Evolutionary conservation across 1,284 basidiomycete genomes (phyloP).

Genomic region (Cryptococcus amylolentus): DNA sequence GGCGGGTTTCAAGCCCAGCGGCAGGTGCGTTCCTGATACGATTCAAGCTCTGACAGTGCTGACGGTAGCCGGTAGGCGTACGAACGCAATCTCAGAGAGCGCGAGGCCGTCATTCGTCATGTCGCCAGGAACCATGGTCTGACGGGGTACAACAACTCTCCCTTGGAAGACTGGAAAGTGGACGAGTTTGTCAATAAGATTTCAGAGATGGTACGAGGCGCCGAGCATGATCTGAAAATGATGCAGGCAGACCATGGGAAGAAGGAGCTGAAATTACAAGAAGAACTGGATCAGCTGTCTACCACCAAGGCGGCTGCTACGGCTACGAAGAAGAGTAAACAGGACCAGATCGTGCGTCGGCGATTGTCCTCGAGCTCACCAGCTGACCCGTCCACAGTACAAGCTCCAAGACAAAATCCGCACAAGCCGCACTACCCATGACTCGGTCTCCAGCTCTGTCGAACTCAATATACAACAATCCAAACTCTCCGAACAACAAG

Average conservation of each 20-base stretch:
- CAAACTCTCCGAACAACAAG: slow-evolving; percentile 67
- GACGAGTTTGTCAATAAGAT: slow-evolving; percentile 39
- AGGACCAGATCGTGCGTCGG: slow-evolving; percentile 61
- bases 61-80: slow-evolving; percentile 59
- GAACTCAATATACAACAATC: slow-evolving; percentile 60
- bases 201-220: slow-evolving; percentile 34
- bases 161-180: slow-evolving; percentile 39
- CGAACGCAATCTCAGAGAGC: slow-evolving; percentile 65
- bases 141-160: slow-evolving; percentile 61
- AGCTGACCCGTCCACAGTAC: slow-evolving; percentile 15
- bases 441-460: slow-evolving; percentile 58
- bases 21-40: slow-evolving; percentile 27
- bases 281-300: slow-evolving; percentile 36
- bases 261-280: slow-evolving; percentile 42
- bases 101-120: slow-evolving; percentile 70
- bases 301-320: slow-evolving; percentile 29
- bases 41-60: neutral
- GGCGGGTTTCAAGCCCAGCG: slow-evolving; percentile 41
- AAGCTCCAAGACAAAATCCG: slow-evolving; percentile 40
- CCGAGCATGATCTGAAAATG: slow-evolving; percentile 38
- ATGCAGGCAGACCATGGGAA: slow-evolving; percentile 34
- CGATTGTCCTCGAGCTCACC: neutral
- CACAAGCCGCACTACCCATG: slow-evolving; percentile 57
- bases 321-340: slow-evolving; percentile 46
- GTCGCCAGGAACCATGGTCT: slow-evolving; percentile 67